Evolutionary conservation across 192 early-diverging fungal species (phyloP), one percentile per base, ranked within the genome.

Genomic region (Martensiomyces pterosporus): DNA sequence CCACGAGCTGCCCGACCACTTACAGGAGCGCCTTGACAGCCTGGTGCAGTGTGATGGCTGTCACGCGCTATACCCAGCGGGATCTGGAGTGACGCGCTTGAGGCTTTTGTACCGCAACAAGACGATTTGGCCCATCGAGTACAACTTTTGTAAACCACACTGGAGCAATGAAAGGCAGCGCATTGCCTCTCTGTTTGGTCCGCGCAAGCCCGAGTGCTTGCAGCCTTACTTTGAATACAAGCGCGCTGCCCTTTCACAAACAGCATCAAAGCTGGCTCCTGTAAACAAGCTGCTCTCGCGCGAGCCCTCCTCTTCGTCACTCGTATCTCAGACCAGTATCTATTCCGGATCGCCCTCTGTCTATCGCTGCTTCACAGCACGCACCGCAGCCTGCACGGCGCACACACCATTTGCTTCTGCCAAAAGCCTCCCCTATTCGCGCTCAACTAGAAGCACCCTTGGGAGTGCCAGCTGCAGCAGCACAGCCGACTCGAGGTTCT

Each of bases 151-250:
- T 23, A 35, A 41, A 14, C 46, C 55, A 14, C 67, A 70, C 37
- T 70, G 67, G 67, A 37, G 32, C 19, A 49, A 29, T 6, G 67
- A 70, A 29, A 45, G 45, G 37, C 36, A 62, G 47, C 47, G 67
- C 17, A 55, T 70, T 17, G 67, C 60, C n/a, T 45, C 43, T 17
- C 35, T 70, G 18, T 70, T 70, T 61, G 60, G 43, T 7, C 52
- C 55, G 17, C 55, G 67, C 39, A 33, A 36, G 9, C 51, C 52
- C 2, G 47, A 49, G 26, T 18, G 32, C 14, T 43, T 43, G 1
- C 67, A 59, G 43, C 40, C 49, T 17, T 70, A 63, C 38, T 39
- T 42, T 41, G 34, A 44, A 24, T 15, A 49, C 19, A 63, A 39
- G 26, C n/a, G 27, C 13, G 41, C 26, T n/a, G 67, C 59, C 14